These are phyloP conservation scores for Solanum sitiens DNA, from an alignment of 257 asterid genomes.

Conservation along the genomic window DNA sequence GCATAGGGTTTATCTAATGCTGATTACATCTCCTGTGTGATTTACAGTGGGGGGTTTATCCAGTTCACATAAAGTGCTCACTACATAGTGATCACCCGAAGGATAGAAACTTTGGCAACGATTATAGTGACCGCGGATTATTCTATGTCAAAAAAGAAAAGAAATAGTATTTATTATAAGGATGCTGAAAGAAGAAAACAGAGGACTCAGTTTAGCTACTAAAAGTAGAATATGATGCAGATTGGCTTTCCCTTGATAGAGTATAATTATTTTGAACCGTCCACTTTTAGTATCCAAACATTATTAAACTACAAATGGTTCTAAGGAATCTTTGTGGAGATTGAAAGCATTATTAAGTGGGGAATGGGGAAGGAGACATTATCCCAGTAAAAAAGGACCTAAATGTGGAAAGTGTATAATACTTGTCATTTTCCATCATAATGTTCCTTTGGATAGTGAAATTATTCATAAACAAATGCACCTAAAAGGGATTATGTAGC, in stretches of 20 bases:
- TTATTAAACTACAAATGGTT: neutral
- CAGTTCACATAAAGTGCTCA: no score
- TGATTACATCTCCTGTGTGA: fast-evolving
- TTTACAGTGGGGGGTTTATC: no score
- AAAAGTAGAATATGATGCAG: neutral
- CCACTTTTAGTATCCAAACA: neutral
- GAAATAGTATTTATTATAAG: neutral
- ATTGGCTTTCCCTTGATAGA: constrained; percentile 2
- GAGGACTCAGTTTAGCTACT: neutral
- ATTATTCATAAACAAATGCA: neutral
- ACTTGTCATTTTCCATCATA: neutral
- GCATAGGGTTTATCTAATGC: no score
- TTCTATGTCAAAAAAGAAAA: no score
- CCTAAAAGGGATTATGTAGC: neutral
- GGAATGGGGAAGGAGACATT: neutral
- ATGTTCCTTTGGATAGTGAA: neutral
- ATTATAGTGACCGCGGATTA: no score
- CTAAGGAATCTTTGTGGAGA: constrained; percentile 12
- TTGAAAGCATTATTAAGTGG: constrained; percentile 9
- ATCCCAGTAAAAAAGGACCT: neutral
- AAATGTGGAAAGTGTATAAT: neutral
- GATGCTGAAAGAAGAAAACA: neutral
- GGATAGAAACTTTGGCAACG: no score
- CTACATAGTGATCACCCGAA: no score
- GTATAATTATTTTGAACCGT: constrained; percentile 26